Evolutionary conservation across 2,329 filamentous ascomycete species (phyloP).

Genomic region (Cytospora piceicola): DNA sequence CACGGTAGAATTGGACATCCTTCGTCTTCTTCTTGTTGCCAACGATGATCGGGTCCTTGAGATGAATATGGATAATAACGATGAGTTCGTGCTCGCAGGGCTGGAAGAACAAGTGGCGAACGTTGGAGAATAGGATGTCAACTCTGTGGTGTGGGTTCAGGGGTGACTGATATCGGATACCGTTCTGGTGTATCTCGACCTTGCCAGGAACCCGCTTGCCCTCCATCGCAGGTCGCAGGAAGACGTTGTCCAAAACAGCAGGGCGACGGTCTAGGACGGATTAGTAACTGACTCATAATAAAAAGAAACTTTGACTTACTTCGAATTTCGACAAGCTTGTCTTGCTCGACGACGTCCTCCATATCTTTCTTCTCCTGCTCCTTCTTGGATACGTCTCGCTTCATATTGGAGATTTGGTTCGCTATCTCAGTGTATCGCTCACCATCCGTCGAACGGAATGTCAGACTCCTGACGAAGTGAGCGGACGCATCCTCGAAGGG

Average conservation of each 20-base stretch:
- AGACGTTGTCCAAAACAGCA: slow-evolving; percentile 88
- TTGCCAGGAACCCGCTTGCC: slow-evolving; percentile 95
- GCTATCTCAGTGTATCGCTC: slow-evolving; percentile 89
- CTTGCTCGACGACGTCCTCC: slow-evolving; percentile 98
- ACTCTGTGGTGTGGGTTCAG: slow-evolving; percentile 81
- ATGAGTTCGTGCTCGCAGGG: slow-evolving; percentile 95
- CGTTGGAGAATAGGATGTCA: slow-evolving; percentile 95
- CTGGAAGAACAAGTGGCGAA: slow-evolving; percentile 98
- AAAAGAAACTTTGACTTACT: slow-evolving; percentile 58
- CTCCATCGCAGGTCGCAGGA: slow-evolving; percentile 92
- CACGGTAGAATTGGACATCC: slow-evolving; percentile 97
- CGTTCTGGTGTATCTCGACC: slow-evolving; percentile 97
- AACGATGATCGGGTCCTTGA: slow-evolving; percentile 97
- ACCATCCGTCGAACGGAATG: slow-evolving; percentile 88
- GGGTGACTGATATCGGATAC: slow-evolving; percentile 90
- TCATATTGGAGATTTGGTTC: slow-evolving; percentile 92
- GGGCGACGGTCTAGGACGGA: slow-evolving; percentile 76
- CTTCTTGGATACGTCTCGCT: slow-evolving; percentile 87
- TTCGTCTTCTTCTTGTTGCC: slow-evolving; percentile 98
- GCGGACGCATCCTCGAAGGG: slow-evolving; percentile 96
- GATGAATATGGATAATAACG: slow-evolving; percentile 95
- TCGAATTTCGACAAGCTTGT: slow-evolving; percentile 93
- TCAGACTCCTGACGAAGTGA: slow-evolving; percentile 94
- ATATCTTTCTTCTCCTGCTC: slow-evolving; percentile 99
- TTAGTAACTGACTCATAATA: slow-evolving; percentile 43